Base-by-base conservation (phyloP, 805 yeast genomes). In the Yarrowia bubula region DNA sequence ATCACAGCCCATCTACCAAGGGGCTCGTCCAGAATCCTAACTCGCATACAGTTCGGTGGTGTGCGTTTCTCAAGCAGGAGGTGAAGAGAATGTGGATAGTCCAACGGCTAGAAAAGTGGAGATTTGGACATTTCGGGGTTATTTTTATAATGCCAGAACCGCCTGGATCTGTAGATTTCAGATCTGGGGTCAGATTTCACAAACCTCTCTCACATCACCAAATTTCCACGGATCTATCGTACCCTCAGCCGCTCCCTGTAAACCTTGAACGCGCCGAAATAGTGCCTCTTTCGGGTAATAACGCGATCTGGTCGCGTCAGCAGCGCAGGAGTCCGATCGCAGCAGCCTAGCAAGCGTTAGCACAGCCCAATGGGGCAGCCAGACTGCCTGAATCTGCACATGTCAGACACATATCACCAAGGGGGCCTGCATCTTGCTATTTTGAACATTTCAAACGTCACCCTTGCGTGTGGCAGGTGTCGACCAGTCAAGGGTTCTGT, bases 61-160 rank as follows among this genome's bases (percentile, higher is more conserved):
- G 61, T 55, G 47, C 61, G 17, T n/a, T 2, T 41, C 8, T 7
- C 38, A 55, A 22, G 61, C 35, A 55, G 61, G 61, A 55, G 61
- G 47, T 39, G 47, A 38, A 55, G 47, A 39, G 46, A 55, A 55
- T 39, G 60, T 22, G 18, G 11, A n/a, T 48, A 41, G 28, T 35
- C 15, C 32, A 51, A 51, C 35, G 33, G 58, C 14, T 5, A 8
- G 10, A n/a, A 33, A 3, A 8, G 41, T 8, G 38, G 42, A 38
- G 8, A 38, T 22, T 22, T 22, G 28, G 28, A 22, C 5, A 5
- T 22, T 3, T 22, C 5, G 3, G 28, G 28, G 28, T 22, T 3
- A 5, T 22, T 22, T 22, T 22, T 22, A 22, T 22, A 5, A 3
- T 22, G 28, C 5, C 28, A 22, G 28, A 22, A 22, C 4, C 28